Evolutionary conservation across 495 filamentous ascomycete genomes (phyloP), one percentile per base, ranked within the genome.

Genomic region (Margaritispora aquatica): DNA sequence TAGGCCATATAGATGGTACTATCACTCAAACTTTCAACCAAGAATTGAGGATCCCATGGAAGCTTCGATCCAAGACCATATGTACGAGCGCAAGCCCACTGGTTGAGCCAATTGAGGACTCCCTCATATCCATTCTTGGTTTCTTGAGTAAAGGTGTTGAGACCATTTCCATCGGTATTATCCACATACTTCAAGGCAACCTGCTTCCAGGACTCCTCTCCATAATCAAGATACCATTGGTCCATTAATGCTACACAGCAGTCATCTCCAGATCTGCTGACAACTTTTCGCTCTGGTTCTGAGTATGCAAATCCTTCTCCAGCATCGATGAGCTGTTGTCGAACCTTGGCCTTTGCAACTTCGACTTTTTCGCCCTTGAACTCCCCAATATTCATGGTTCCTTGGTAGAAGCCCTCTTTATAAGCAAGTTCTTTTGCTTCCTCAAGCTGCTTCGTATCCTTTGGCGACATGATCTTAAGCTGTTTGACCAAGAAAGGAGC

Each of bases 201-300:
- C 55, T 87, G 68, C 67, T 86, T 82, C 92, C 92, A 96, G 51
- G 83, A 76, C 51, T 88, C 85, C 77, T 92, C 90, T 57, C 90
- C 94, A 63, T 98, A 98, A 74, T 96, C 93, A 63, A 97, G 73
- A 73, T 92, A 98, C 89, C 93, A 98, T 71, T 98, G 94, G 62
- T 96, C 93, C 60, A 96, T 84, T 68, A 91, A 87, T 8, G 93
- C 93, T 57, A 93, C 94, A 36, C 94, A 88, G 71, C 92, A 96
- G 63, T 91, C 87, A 59, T 98, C 94, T 8, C 85, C 89, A 65
- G 87, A 91, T 67, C 94, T 79, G 66, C 86, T 89, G 36, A 92
- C 82, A 63, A 97, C 94, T 67, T 85, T 82, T 52, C 88, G 87
- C 71, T 96, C 92, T 10, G 94, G 93, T 71, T 98, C 94, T 20